A percentile compares a stretch with the other conserved stretches of the same genome.
Evolutionary conservation across 176 grass and related monocot species (phyloP).

Genomic region (Microstegium vimineum): DNA sequence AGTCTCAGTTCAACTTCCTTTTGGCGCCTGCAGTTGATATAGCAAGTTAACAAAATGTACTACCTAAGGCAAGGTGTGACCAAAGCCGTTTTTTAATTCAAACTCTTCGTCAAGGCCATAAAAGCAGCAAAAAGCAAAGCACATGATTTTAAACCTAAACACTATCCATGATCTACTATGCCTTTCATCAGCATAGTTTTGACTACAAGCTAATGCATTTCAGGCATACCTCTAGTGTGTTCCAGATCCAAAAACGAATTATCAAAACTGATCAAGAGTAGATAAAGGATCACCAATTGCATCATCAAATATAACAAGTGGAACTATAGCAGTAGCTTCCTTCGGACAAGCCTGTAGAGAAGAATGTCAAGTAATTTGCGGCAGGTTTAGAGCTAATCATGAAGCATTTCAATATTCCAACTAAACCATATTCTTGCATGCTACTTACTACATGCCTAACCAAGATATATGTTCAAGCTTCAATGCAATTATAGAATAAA

Average conservation of each 20-base stretch:
- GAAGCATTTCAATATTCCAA: conserved; percentile 55
- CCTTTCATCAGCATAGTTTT: conserved; percentile 45
- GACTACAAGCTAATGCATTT: conserved; percentile 80
- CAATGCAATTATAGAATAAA: background rate
- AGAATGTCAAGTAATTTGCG: conserved; percentile 99
- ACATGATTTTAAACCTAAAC: conserved; percentile 24
- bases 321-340: conserved; percentile 96
- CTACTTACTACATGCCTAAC: background rate
- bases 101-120: conserved; percentile 39
- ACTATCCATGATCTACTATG: conserved; percentile 44
- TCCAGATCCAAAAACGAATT: conserved; percentile 98
- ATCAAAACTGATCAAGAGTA: conserved; percentile 99
- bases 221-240: conserved; percentile 98
- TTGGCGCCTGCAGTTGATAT: conserved; percentile 59
- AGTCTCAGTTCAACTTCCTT: conserved; percentile 96
- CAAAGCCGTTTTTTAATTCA: background rate
- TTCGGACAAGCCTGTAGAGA: conserved; percentile 96
- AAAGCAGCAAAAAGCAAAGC: conserved; percentile 40
- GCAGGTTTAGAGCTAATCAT: conserved; percentile 82
- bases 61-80: background rate
- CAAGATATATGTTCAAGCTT: background rate
- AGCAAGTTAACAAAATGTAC: conserved; percentile 50
- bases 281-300: conserved; percentile 99
- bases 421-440: conserved; percentile 35
- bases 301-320: conserved; percentile 99